Conservation (phyloP, 2,329 filamentous ascomycete species). For the Alternaria conjuncta region DNA sequence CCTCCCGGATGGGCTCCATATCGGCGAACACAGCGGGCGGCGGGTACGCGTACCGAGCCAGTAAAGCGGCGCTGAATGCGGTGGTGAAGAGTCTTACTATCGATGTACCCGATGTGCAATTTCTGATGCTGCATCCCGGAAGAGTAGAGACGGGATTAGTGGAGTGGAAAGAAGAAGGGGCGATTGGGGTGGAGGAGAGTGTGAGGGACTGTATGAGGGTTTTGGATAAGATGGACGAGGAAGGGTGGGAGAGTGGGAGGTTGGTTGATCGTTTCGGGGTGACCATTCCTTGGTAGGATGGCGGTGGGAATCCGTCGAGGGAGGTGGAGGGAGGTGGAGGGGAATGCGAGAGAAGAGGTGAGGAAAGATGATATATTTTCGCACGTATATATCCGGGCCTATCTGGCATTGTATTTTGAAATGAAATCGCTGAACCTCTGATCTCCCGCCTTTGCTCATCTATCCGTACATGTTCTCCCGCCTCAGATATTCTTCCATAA, state of each 20-base stretch:
- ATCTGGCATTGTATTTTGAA: neutral
- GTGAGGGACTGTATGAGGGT: slow-evolving; percentile 47
- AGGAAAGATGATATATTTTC: neutral
- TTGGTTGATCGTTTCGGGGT: slow-evolving; percentile 55
- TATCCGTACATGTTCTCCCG: neutral
- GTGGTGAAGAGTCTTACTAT: slow-evolving; percentile 53
- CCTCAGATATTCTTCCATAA: neutral
- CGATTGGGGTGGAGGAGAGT: slow-evolving; percentile 52
- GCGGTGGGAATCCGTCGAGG: neutral
- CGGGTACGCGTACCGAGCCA: slow-evolving; percentile 56
- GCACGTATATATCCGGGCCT: neutral
- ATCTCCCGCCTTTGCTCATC: neutral
- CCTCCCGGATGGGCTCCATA: slow-evolving; percentile 55
- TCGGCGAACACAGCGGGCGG: slow-evolving; percentile 49
- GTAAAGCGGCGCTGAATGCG: slow-evolving; percentile 56
- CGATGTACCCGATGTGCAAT: slow-evolving; percentile 52
- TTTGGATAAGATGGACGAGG: slow-evolving; percentile 40
- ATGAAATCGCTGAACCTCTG: neutral
- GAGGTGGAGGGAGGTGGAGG: neutral
- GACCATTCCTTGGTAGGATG: slow-evolving; percentile 50
- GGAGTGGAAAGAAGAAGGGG: slow-evolving; percentile 54
- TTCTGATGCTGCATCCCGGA: slow-evolving; percentile 54
- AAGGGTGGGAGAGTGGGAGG: slow-evolving; percentile 42
- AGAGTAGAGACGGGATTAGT: slow-evolving; percentile 55
- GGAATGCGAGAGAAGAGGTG: neutral